Base-by-base conservation (phyloP, 805 yeast species). In the Hanseniaspora singularis region DNA sequence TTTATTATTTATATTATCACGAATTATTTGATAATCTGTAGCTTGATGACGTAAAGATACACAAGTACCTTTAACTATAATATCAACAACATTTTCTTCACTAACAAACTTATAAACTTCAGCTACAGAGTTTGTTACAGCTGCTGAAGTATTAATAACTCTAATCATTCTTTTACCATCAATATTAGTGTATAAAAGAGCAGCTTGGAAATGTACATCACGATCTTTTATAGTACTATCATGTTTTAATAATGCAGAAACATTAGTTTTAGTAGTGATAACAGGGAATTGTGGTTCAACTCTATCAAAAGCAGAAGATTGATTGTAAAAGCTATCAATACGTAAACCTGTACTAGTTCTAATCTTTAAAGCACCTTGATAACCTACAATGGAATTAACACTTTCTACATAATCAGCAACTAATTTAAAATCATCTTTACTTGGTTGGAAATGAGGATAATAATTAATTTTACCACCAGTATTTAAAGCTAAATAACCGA, bases 181-280 rank as follows among this genome's bases (percentile, higher is more conserved):
- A 2, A 70, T 57, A 39, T 86, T 82, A 0, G 96, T 88, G 60
- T 87, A 89, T 47, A 92, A 66, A 23, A 92, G 54, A 0, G 97
- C 96, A 1, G 84, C 81, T 64, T 92, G 98, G 67, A 89, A 85
- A 60, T 86, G 92, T 19, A 85, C 82, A 60, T 87, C 96, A 32
- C 72, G 69, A 3, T 38, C 43, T 34, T 46, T 46, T 28, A 86
- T 66, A 14, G 58, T 51, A 3, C 86, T 86, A 57, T 87, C 96
- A 57, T 84, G 81, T 39, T 71, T 71, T 55, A 89, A 76, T 44
- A 85, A 70, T 2, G 84, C 79, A 9, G 84, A 80, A 40, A 85
- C 61, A 4, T 80, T 70, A 52, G 83, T 77, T 15, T 72, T 69
- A 34, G 70, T 70, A 24, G 86, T 62, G 5, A 74, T 65, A 0